phyloP scores from a whole-genome alignment of 805 yeast genomes.

The Ascoidea asiatica region DNA sequence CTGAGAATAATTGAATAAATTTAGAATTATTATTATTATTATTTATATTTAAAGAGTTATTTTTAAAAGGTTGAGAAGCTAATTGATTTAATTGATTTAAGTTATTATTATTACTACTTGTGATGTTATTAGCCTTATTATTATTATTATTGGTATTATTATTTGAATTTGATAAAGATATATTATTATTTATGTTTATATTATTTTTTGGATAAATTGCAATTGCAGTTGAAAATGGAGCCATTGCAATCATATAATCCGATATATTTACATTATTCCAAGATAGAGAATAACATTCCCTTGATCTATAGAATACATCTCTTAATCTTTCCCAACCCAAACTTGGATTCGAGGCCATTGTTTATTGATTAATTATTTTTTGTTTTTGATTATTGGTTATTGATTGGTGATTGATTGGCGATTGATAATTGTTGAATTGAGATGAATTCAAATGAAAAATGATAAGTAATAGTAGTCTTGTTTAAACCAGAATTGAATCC shows the following conservation, averaged over 20 bases:
- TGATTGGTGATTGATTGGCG: no score
- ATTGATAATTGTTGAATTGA: no score
- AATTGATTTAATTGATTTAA: neutral
- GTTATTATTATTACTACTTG: neutral
- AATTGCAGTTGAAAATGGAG: constrained; percentile 40
- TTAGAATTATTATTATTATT: constrained; percentile 6
- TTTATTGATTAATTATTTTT: no score
- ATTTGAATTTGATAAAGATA: neutral
- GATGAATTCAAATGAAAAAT: no score
- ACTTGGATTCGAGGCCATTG: constrained; percentile 16
- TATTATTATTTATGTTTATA: neutral
- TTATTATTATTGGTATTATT: constrained; percentile 5
- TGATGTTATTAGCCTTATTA: constrained; percentile 4
- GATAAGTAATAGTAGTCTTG: no score
- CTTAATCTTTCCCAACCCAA: constrained; percentile 68
- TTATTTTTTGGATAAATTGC: constrained; percentile 29
- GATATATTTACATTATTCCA: constrained; percentile 32
- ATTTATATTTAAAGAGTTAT: constrained; percentile 2
- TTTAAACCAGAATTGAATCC: no score
- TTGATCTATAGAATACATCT: constrained; percentile 51
- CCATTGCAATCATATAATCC: constrained; percentile 33
- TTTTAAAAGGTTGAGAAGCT: neutral
- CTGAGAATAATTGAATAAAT: constrained; percentile 18
- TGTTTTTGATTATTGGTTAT: no score
- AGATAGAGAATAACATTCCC: constrained; percentile 40